Percentiles rank a stretch among this genome's conserved stretches.
These are phyloP conservation scores for Sporisorium reilianum DNA, from an alignment of 1,284 basidiomycete genomes.

Conservation along the genomic window DNA sequence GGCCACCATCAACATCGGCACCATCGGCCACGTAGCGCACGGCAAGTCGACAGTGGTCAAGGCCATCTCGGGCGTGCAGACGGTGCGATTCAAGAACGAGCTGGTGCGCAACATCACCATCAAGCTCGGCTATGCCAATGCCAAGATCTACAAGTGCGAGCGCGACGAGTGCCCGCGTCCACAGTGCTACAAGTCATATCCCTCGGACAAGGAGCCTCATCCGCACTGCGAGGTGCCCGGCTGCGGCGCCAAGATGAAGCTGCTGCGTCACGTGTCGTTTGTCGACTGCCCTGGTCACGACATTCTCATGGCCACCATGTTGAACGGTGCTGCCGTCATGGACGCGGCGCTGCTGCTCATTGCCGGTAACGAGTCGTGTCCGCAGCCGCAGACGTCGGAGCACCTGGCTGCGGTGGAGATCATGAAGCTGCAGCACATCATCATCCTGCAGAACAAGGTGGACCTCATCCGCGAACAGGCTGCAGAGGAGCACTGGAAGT, in stretches of 20 bases:
- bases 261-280: slow-evolving; percentile 85
- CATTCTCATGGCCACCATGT: slow-evolving; percentile 97
- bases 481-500: slow-evolving; percentile 68
- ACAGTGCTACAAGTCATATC: slow-evolving; percentile 92
- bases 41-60: slow-evolving; percentile 99
- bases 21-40: slow-evolving; percentile 74
- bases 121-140: slow-evolving; percentile 97
- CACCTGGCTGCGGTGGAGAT: slow-evolving; percentile 98
- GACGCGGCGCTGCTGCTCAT: slow-evolving; percentile 95
- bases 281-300: slow-evolving; percentile 78
- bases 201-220: slow-evolving; percentile 90
- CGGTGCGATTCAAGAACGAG: slow-evolving; percentile 98
- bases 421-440: slow-evolving; percentile 98
- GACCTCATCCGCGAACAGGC: slow-evolving; percentile 68
- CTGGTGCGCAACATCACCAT: slow-evolving; percentile 90
- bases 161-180: slow-evolving; percentile 91
- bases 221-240: slow-evolving; percentile 93
- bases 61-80: slow-evolving; percentile 99
- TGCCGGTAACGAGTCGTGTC: slow-evolving; percentile 97
- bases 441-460: slow-evolving; percentile 82
- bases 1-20: slow-evolving; percentile 74
- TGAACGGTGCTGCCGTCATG: slow-evolving; percentile 99
- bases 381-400: slow-evolving; percentile 98
- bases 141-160: slow-evolving; percentile 99
- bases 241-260: slow-evolving; percentile 89